phyloP scores from a whole-genome alignment of 805 yeast genomes.

The Ogataea minuta region DNA sequence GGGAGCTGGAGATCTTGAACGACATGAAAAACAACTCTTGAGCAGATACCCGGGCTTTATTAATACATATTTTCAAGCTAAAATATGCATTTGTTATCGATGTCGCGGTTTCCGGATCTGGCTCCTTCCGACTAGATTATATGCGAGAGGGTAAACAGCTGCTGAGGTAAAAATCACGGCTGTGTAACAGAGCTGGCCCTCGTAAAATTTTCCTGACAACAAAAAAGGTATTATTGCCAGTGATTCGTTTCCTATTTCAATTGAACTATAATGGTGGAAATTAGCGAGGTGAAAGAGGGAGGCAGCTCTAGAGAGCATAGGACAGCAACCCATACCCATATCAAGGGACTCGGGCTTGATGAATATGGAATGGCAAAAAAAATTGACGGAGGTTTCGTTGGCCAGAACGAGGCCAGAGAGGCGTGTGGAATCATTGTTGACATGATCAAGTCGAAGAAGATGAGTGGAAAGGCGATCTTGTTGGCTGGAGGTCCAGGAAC shows the following conservation, averaged over 20 bases:
- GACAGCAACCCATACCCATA: constrained; percentile 95
- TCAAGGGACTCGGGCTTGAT: constrained; percentile 94
- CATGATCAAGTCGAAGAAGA: constrained; percentile 90
- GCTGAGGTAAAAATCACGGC: neutral
- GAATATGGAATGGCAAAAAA: constrained; percentile 82
- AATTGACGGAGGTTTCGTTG: constrained; percentile 93
- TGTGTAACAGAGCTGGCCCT: constrained; percentile 1
- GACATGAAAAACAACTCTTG: neutral
- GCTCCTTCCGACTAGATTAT: constrained; percentile 1
- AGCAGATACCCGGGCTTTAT: neutral
- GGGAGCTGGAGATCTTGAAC: constrained; percentile 19
- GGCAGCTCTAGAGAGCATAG: constrained; percentile 28
- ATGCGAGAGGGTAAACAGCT: constrained; percentile 3
- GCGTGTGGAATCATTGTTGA: constrained; percentile 94
- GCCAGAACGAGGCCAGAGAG: constrained; percentile 89
- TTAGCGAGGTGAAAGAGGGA: constrained; percentile 67
- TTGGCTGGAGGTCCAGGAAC: constrained; percentile 99
- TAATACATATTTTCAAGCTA: neutral
- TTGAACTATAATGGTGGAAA: constrained; percentile 58
- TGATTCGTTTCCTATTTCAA: constrained; percentile 1
- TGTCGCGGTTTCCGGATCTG: neutral
- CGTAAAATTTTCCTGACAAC: constrained; percentile 12
- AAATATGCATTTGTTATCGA: neutral
- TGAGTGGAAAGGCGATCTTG: constrained; percentile 94
- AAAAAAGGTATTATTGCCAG: constrained; percentile 4